Percentiles rank a stretch among this genome's conserved stretches.
These are phyloP conservation scores for Phytophthora sansomeana DNA, from an alignment of 352 stramenopile species.

Conservation along the genomic window DNA sequence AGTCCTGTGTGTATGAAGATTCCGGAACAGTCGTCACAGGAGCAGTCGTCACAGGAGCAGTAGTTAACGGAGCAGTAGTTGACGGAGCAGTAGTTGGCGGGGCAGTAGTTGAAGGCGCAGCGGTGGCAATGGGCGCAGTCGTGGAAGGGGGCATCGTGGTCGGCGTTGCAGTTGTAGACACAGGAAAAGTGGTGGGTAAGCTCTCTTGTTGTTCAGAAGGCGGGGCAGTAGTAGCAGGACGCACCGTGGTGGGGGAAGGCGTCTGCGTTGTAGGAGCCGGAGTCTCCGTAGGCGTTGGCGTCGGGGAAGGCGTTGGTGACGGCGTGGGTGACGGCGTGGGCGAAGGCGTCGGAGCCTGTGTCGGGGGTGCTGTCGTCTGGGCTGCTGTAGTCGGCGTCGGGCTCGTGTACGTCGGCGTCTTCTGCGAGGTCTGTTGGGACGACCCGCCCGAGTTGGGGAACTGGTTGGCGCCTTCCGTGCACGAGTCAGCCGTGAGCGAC, in stretches of 20 bases:
- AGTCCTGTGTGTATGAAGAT: slow-evolving; percentile 24
- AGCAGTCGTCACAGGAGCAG: slow-evolving; percentile 11
- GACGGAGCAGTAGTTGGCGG: slow-evolving; percentile 21
- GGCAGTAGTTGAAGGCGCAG: too few species aligned
- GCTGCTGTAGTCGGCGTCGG: slow-evolving; percentile 11
- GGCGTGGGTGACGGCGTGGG: slow-evolving; percentile 8
- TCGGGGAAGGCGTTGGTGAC: too few species aligned
- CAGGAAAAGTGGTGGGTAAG: slow-evolving; percentile 32
- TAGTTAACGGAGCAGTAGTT: slow-evolving; percentile 17
- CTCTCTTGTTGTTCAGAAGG: slow-evolving; percentile 29
- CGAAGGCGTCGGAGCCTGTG: slow-evolving; percentile 20
- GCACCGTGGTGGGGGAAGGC: slow-evolving; percentile 35
- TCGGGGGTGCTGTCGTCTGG: slow-evolving; percentile 18
- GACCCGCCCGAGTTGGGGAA: slow-evolving; percentile 38
- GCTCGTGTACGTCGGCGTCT: slow-evolving; percentile 13
- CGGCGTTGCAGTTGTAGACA: slow-evolving; percentile 26
- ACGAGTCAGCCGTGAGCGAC: slow-evolving; percentile 55
- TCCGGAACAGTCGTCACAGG: slow-evolving; percentile 23
- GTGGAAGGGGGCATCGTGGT: slow-evolving; percentile 26
- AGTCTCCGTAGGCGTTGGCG: slow-evolving; percentile 16
- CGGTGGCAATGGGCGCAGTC: slow-evolving; percentile 2
- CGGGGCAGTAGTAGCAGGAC: slow-evolving; percentile 34
- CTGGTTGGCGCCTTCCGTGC: slow-evolving; percentile 56
- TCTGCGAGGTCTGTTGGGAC: slow-evolving; percentile 19
- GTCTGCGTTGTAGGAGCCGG: slow-evolving; percentile 33